Evolutionary conservation across 2,329 filamentous ascomycete genomes (phyloP).

Genomic region (Fusarium scirpi): DNA sequence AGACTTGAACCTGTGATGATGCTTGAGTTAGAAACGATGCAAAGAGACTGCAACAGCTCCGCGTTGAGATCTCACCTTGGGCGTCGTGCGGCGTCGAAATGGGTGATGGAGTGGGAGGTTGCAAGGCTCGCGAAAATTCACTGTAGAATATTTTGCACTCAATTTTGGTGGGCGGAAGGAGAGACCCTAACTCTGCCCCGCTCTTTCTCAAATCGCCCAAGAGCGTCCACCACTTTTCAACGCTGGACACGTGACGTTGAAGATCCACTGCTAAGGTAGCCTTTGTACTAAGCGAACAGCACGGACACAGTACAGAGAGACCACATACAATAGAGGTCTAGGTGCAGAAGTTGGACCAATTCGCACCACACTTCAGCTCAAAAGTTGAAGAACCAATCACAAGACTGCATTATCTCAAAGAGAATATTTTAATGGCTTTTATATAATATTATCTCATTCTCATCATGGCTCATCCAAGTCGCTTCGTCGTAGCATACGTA

Average conservation of each 20-base stretch:
- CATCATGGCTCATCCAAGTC: slow-evolving; percentile 32
- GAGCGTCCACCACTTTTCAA: neutral
- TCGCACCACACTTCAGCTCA: neutral
- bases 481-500: slow-evolving; percentile 34
- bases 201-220: slow-evolving; percentile 13
- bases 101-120: slow-evolving; percentile 52
- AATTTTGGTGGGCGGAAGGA: slow-evolving; percentile 54
- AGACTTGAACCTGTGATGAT: slow-evolving; percentile 52
- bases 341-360: neutral
- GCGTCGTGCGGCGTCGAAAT: slow-evolving; percentile 57
- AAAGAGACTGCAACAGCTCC: slow-evolving; percentile 17
- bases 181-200: slow-evolving; percentile 55
- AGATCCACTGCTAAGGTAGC: neutral
- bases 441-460: slow-evolving; percentile 33
- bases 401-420: neutral
- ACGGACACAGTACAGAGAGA: neutral
- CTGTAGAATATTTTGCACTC: slow-evolving; percentile 49
- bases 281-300: neutral
- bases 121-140: slow-evolving; percentile 54
- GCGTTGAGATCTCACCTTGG: slow-evolving; percentile 52
- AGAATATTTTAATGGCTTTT: neutral
- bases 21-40: slow-evolving; percentile 33
- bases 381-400: neutral
- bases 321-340: neutral
- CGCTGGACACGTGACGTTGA: neutral